Evolutionary conservation across 768 basidiomycete species (phyloP).

Genomic region (Suillus variegatus): DNA sequence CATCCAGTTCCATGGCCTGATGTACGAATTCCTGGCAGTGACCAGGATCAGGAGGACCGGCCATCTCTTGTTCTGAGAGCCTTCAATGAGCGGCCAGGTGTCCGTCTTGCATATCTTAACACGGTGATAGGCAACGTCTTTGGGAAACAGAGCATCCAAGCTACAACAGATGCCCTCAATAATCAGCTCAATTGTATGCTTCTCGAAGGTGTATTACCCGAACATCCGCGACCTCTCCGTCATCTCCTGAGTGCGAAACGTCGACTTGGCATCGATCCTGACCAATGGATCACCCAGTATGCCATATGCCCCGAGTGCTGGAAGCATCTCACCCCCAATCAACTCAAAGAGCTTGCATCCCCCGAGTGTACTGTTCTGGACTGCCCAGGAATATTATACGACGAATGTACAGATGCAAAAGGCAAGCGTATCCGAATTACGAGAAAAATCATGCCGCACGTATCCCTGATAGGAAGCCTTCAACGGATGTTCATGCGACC

Average conservation of each 20-base stretch:
- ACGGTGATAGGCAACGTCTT: slow-evolving; percentile 16
- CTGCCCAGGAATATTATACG: too few species aligned
- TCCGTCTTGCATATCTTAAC: slow-evolving; percentile 8
- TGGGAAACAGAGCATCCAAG: slow-evolving; percentile 12
- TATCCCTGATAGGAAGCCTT: too few species aligned
- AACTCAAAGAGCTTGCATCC: background rate
- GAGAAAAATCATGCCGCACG: too few species aligned
- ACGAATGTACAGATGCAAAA: too few species aligned
- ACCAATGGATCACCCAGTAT: background rate
- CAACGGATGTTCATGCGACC: too few species aligned
- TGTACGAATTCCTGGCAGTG: background rate
- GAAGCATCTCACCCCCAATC: background rate
- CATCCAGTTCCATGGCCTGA: background rate
- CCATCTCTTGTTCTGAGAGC: background rate
- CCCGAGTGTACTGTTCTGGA: background rate
- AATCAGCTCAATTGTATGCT: background rate
- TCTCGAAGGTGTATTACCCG: background rate
- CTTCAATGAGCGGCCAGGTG: slow-evolving; percentile 8
- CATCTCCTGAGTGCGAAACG: background rate
- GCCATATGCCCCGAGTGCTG: background rate
- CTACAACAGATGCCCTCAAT: slow-evolving; percentile 9
- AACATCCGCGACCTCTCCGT: background rate
- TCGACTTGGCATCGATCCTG: background rate
- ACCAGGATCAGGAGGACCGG: background rate
- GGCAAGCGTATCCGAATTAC: too few species aligned